Base-by-base conservation (phyloP, 2,329 filamentous ascomycete species). In the Waltergamsia citrina region DNA sequence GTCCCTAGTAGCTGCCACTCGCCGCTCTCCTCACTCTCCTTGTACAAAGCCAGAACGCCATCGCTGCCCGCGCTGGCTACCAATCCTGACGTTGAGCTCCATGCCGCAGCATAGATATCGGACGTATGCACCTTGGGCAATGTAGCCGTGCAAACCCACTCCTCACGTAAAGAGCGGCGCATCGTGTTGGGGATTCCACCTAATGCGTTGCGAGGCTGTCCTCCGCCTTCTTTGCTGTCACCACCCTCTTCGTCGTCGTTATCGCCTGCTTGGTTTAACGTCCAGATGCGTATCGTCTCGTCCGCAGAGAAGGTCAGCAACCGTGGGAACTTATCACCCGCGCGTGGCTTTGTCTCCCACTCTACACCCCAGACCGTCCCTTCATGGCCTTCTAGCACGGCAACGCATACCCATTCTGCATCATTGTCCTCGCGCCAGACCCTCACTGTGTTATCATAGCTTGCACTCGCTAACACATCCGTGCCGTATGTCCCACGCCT, bases 311-410 rank as follows among this genome's bases (percentile, higher is more conserved):
- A 87, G n/a, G 82, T 88, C 33, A 86, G 62, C 23, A 96, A 59
- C 22, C 92, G 65, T 1, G 72, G 71, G 46, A 74, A 74, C 17
- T 49, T 51, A 26, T 53, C 54, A 14, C 56, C 54, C 6, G 50
- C 45, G 8, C 51, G 49, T 8, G 61, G 59, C 20, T 49, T 56
- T 5, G 51, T 61, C 65, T 74, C 84, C 74, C 69, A 87, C 58
- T 88, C 79, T 11, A 95, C 54, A 43, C 78, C 83, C 92, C 92
- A 98, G 9, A 96, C 88, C 3, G 92, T 98, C 3, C 81, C 84
- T 19, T 62, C 64, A 52, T 96, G 90, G 1, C 84, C 87, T 45
- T 81, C 75, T 18, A 96, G 65, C 29, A 87, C 74, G 8, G 82
- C 74, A 19, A 94, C 83, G 51, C 90, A 94, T 9, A 82, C 82